Evolutionary conservation across 768 basidiomycete species (phyloP).

Genomic region (Chalciporus sphaerocephalus): DNA sequence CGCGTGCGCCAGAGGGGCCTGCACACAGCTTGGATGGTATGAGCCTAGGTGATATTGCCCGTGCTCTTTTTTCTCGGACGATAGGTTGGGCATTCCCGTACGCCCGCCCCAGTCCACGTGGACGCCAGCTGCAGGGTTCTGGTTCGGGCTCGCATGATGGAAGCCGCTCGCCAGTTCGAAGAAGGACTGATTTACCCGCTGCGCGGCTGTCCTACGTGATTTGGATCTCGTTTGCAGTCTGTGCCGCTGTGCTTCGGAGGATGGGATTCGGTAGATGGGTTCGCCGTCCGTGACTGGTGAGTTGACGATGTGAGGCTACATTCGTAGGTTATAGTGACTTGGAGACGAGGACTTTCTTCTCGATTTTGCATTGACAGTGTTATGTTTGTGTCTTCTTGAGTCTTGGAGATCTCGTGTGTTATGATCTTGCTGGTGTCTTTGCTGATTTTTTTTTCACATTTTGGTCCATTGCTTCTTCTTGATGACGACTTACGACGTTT

Average conservation of each 20-base stretch:
- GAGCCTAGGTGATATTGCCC: slow-evolving; percentile 10
- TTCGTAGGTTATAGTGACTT: background rate
- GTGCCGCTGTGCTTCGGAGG: slow-evolving; percentile 25
- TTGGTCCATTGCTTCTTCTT: background rate
- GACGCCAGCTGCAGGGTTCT: background rate
- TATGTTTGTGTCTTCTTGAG: background rate
- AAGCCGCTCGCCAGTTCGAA: slow-evolving; percentile 5
- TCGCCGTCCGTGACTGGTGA: slow-evolving; percentile 18
- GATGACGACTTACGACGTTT: background rate
- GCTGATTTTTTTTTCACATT: background rate
- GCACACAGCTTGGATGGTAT: slow-evolving; percentile 2
- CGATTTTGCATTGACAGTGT: slow-evolving; percentile 1
- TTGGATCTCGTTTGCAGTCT: slow-evolving; percentile 27
- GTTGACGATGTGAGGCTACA: background rate
- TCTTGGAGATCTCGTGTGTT: slow-evolving; percentile 1
- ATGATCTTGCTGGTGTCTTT: background rate
- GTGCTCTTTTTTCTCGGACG: slow-evolving; percentile 14
- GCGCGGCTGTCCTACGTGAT: slow-evolving; percentile 23
- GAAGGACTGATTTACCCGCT: background rate
- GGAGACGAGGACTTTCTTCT: background rate
- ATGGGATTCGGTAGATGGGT: slow-evolving; percentile 23
- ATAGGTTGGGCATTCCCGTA: slow-evolving; percentile 26
- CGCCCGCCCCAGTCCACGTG: slow-evolving; percentile 1
- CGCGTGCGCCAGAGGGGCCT: no score
- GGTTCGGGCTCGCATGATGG: background rate